Evolutionary conservation across 495 filamentous ascomycete species (phyloP).

Genomic region (Apiosordaria backusii): DNA sequence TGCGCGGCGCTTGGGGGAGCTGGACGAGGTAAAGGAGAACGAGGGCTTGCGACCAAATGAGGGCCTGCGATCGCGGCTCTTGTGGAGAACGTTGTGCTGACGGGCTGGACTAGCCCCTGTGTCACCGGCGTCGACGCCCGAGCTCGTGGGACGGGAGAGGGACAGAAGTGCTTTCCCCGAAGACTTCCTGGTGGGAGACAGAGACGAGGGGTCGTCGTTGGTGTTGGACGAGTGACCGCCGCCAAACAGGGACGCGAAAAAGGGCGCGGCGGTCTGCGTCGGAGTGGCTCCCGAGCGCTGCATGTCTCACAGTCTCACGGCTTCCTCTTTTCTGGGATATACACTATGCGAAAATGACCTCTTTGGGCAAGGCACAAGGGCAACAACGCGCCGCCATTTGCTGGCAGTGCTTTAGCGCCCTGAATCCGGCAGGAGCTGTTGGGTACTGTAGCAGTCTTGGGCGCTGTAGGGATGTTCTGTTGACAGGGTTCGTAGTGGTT

Average conservation of each 20-base stretch:
- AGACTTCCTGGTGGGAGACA: slow-evolving; percentile 16
- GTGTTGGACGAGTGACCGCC: slow-evolving; percentile 18
- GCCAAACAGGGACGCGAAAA: slow-evolving; percentile 44
- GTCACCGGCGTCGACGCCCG: slow-evolving; percentile 26
- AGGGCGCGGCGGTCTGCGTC: slow-evolving; percentile 39
- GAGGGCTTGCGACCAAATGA: slow-evolving; percentile 45
- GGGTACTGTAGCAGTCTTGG: neutral
- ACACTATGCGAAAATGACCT: slow-evolving; percentile 9
- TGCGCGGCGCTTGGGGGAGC: slow-evolving; percentile 40
- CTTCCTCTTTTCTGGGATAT: slow-evolving; percentile 2
- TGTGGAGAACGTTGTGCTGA: slow-evolving; percentile 37
- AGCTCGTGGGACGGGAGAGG: slow-evolving; percentile 38
- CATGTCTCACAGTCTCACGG: slow-evolving; percentile 33
- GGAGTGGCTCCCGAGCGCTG: slow-evolving; percentile 39
- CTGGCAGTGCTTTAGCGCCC: slow-evolving; percentile 17
- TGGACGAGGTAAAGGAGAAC: slow-evolving; percentile 40
- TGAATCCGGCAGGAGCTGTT: slow-evolving; percentile 17
- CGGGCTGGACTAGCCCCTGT: slow-evolving; percentile 19
- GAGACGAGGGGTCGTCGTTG: slow-evolving; percentile 12
- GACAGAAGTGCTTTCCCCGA: slow-evolving; percentile 4
- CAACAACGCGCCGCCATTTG: slow-evolving; percentile 20
- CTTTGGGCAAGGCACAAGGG: slow-evolving; percentile 8
- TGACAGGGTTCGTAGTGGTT: neutral
- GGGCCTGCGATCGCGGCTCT: slow-evolving; percentile 45
- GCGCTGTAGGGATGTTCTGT: neutral